Evolutionary conservation across 2,329 filamentous ascomycete genomes (phyloP).

Genomic region (Ophiostoma ips): DNA sequence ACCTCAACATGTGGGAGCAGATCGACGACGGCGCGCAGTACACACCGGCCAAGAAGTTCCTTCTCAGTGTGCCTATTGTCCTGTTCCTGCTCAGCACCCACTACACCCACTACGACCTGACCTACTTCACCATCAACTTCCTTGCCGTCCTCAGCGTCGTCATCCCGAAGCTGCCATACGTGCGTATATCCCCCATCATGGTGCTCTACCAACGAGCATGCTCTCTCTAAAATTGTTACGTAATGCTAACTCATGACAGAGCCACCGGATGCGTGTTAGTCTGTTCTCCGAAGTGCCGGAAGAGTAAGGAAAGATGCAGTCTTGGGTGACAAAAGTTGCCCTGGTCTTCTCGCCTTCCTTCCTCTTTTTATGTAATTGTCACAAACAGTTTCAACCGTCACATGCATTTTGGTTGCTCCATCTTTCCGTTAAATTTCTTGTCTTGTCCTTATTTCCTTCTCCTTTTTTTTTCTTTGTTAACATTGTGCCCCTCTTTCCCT

Average conservation of each 20-base stretch:
- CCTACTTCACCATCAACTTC: slow-evolving; percentile 96
- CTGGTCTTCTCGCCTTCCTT: background rate
- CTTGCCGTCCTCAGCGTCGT: slow-evolving; percentile 83
- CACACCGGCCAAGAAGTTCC: slow-evolving; percentile 96
- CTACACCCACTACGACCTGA: slow-evolving; percentile 95
- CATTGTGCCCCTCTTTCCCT: background rate
- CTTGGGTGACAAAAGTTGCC: background rate
- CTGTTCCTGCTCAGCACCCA: slow-evolving; percentile 95
- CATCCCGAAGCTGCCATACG: slow-evolving; percentile 89
- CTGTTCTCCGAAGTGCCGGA: slow-evolving; percentile 58
- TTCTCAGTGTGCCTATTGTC: slow-evolving; percentile 84
- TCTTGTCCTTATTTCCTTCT: no score
- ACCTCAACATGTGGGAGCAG: slow-evolving; percentile 99
- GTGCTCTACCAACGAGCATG: background rate
- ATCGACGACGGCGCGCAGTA: slow-evolving; percentile 99
- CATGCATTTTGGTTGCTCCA: slow-evolving; percentile 1
- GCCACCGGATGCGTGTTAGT: slow-evolving; percentile 64
- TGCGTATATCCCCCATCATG: slow-evolving; percentile 33
- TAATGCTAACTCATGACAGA: slow-evolving; percentile 35
- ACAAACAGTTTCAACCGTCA: background rate
- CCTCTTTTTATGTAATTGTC: background rate
- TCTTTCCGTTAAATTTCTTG: slow-evolving; percentile 2
- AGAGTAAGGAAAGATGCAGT: slow-evolving; percentile 24
- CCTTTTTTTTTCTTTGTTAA: background rate
- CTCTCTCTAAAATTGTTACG: no score